phyloP scores from a whole-genome alignment of 192 early-diverging fungal genomes.

The Thamnidium elegans region DNA sequence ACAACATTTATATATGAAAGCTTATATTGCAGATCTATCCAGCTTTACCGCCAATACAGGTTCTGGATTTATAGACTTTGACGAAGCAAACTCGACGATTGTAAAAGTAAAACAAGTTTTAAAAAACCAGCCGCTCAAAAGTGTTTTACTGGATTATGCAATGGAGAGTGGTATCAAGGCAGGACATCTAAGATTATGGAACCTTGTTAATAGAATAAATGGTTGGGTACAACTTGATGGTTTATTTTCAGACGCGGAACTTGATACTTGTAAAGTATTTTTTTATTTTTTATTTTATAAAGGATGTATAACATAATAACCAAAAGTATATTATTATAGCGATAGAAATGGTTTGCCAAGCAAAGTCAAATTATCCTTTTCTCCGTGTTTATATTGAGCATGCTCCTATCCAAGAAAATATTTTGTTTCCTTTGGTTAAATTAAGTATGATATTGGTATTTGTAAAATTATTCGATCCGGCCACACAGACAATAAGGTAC shows the following conservation, averaged over 20 bases:
- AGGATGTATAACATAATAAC: not conserved
- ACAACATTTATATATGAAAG: constrained; percentile 62
- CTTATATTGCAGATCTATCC: constrained; percentile 60
- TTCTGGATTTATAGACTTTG: constrained; percentile 81
- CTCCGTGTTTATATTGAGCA: constrained; percentile 54
- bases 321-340: constrained; percentile 1
- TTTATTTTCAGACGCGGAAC: not conserved
- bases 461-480: constrained; percentile 82
- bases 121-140: not conserved
- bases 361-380: constrained; percentile 26
- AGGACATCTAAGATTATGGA: constrained; percentile 80
- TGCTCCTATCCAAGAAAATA: not conserved
- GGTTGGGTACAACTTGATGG: not conserved
- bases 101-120: constrained; percentile 42
- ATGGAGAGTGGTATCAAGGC: constrained; percentile 53
- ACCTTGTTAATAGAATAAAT: constrained; percentile 70
- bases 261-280: not conserved
- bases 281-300: no score
- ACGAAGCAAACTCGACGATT: constrained; percentile 27
- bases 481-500: constrained; percentile 42
- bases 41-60: constrained; percentile 70
- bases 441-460: constrained; percentile 64
- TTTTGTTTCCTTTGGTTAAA: constrained; percentile 21
- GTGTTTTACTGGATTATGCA: constrained; percentile 39
- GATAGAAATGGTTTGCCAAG: constrained; percentile 24